Base-by-base conservation (phyloP, 2,329 filamentous ascomycete species). In the Apiospora pterosperma region DNA sequence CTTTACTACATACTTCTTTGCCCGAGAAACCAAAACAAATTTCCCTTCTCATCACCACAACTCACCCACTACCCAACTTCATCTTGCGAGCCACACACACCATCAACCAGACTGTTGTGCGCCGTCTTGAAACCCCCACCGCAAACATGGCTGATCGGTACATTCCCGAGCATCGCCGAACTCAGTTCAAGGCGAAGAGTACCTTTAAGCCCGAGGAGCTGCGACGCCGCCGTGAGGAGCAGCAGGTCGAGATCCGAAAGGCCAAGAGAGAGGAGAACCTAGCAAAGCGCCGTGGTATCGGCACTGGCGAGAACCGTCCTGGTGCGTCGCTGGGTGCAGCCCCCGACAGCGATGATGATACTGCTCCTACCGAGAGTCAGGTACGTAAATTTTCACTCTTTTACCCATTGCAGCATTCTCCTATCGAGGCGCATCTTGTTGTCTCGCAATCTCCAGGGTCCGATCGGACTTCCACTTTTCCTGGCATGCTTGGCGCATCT, bases 131-230 rank as follows among this genome's bases (percentile, higher is more conserved):
- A 31, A 34, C 64, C 64, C 31, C 39, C 59, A 64, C 77, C 77
- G 78, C 78, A 80, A 90, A 74, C 83, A 99, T 99, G 96, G 92
- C 96, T 80, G 96, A 99, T 81, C 92, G 96, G 76, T 99, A 97
- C 85, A 99, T 99, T 77, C 96, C 96, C 80, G 96, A 99, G 85
- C 96, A 99, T 86, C 93, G 96, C 80, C 94, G 96, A 78, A 97
- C 93, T 71, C 94, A 97, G 84, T 99, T 97, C 90, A 99, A 99
- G 91, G 96, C 96, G 64, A 97, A 97, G 88, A 95, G 92, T 82
- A 93, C 93, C 76, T 98, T 99, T 87, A 97, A 97, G 89, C 95
- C 95, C 74, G 96, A 99, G 80, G 96, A 99, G 85, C 90, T 99
- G 71, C 93, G 96, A 78, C 94, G 96, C 76, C 96, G 96, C 78